Conservation (phyloP, 2,329 filamentous ascomycete species). For the Epichloe elymi region DNA sequence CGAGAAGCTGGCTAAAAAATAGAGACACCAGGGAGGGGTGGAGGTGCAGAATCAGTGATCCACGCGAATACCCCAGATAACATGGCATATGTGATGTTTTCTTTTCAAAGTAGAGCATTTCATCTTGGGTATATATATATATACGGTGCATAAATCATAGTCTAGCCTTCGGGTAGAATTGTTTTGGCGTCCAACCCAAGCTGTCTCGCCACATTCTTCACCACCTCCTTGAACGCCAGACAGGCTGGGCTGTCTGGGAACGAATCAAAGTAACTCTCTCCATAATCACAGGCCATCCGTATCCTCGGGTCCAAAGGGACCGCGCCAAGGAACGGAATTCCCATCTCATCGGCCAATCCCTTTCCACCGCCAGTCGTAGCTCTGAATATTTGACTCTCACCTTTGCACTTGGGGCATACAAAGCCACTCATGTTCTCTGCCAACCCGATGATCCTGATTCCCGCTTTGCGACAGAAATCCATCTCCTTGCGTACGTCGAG, state of each 20-base stretch:
- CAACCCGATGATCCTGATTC: conserved; percentile 73
- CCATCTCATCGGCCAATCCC: conserved; percentile 71
- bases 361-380: conserved; percentile 81
- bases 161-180: conserved; percentile 31
- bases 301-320: conserved; percentile 90
- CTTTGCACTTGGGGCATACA: conserved; percentile 83
- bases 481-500: conserved; percentile 95
- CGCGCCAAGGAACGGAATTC: conserved; percentile 74
- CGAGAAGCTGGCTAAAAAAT: conserved; percentile 35
- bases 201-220: conserved; percentile 55
- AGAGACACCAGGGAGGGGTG: neutral
- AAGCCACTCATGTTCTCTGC: conserved; percentile 99
- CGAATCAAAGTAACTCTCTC: conserved; percentile 91
- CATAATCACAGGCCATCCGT: conserved; percentile 92
- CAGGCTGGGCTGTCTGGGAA: conserved; percentile 91
- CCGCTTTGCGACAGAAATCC: conserved; percentile 92
- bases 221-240: conserved; percentile 65
- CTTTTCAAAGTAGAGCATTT: neutral
- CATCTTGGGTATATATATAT: neutral
- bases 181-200: conserved; percentile 48
- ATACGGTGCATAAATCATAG: conserved; percentile 7
- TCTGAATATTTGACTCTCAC: conserved; percentile 73
- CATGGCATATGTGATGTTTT: neutral
- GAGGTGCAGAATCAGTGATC: neutral
- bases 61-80: neutral